Evolutionary conservation across 495 filamentous ascomycete genomes (phyloP).

Genomic region (Polyplosphaeria fusca): DNA sequence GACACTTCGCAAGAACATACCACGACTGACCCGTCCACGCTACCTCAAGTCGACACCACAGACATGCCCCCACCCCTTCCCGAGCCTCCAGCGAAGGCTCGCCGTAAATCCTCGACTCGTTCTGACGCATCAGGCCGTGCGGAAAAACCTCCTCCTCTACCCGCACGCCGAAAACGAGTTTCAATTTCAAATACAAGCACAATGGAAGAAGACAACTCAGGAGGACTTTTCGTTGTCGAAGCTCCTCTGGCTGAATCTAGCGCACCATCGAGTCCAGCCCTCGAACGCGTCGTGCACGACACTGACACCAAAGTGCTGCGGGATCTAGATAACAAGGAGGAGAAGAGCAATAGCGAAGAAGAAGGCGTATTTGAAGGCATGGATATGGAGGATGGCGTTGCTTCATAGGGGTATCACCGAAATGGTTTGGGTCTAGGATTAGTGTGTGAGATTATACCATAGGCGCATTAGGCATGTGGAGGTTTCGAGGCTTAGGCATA

Average conservation of each 20-base stretch:
- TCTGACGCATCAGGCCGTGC: too few relatives aligned
- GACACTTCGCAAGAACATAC: not conserved
- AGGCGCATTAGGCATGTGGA: too few relatives aligned
- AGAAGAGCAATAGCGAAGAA: not conserved
- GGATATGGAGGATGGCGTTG: conserved; percentile 1
- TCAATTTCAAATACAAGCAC: not conserved
- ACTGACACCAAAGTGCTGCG: too few relatives aligned
- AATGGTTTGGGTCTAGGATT: too few relatives aligned
- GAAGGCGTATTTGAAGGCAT: conserved; percentile 5
- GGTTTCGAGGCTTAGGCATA: too few relatives aligned
- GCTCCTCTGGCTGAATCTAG: not conserved
- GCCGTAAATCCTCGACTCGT: not conserved
- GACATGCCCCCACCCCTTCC: not conserved
- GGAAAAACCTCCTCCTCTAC: not conserved
- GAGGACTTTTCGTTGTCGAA: not conserved
- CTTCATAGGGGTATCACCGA: too few relatives aligned
- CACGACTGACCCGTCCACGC: not conserved
- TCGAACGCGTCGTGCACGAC: not conserved
- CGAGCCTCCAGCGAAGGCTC: not conserved
- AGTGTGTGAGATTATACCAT: too few relatives aligned
- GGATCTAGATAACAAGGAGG: not conserved
- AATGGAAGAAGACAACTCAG: not conserved
- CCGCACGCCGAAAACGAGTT: not conserved
- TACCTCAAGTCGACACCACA: not conserved
- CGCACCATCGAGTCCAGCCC: not conserved